Conservation (phyloP, 2,329 filamentous ascomycete species). For the Pezicula rhizophila region DNA sequence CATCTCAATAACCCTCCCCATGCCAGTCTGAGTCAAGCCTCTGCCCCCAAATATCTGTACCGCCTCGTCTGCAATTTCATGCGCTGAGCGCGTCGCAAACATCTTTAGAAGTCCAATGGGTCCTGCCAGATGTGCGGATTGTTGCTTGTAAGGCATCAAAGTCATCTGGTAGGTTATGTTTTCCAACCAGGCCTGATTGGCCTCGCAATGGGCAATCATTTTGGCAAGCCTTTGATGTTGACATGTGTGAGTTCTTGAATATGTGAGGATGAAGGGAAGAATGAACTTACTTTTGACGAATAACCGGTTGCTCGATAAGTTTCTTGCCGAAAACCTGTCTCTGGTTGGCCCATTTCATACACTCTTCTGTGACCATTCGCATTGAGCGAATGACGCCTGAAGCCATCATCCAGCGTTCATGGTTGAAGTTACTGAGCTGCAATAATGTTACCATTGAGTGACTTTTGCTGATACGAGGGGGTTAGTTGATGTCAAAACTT, state of each 20-base stretch:
- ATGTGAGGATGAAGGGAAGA: background rate
- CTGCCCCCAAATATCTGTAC: constrained; percentile 83
- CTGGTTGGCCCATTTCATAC: constrained; percentile 83
- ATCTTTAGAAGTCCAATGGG: constrained; percentile 81
- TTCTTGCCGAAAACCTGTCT: constrained; percentile 78
- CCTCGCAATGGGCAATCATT: constrained; percentile 77
- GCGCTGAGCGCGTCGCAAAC: constrained; percentile 67
- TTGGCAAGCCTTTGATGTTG: constrained; percentile 56
- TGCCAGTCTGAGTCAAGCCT: constrained; percentile 72
- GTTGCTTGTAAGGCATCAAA: constrained; percentile 73
- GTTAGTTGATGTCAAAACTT: constrained; percentile 30
- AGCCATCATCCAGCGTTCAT: constrained; percentile 74
- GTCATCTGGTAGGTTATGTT: constrained; percentile 83
- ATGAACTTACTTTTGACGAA: constrained; percentile 63
- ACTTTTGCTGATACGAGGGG: constrained; percentile 21
- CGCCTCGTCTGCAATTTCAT: constrained; percentile 78
- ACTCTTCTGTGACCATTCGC: constrained; percentile 72
- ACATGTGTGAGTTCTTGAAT: constrained; percentile 1
- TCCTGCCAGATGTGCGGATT: constrained; percentile 68
- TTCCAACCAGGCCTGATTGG: constrained; percentile 83
- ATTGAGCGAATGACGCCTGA: constrained; percentile 59
- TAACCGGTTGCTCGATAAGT: constrained; percentile 76
- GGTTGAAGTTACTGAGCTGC: constrained; percentile 75
- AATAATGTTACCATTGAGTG: too few relatives aligned
- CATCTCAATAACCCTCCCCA: constrained; percentile 78